Conservation (phyloP, 2,329 filamentous ascomycete genomes). For the Mycogone perniciosa region DNA sequence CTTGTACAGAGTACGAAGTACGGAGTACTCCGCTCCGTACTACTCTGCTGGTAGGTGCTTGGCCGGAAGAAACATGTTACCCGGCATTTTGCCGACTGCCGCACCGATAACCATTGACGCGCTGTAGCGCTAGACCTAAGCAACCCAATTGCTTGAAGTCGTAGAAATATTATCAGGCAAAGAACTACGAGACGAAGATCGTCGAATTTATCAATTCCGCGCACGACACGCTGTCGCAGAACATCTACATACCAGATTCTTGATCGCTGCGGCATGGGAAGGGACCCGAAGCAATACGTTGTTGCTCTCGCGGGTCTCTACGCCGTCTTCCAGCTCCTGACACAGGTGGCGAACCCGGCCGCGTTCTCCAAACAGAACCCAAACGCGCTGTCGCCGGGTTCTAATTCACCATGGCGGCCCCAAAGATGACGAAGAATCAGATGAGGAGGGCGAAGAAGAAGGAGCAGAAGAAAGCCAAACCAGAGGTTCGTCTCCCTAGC, state of each 20-base stretch:
- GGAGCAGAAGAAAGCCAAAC: slow-evolving; percentile 67
- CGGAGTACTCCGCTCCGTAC: too few relatives aligned
- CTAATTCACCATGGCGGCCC: slow-evolving; percentile 47
- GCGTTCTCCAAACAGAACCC: slow-evolving; percentile 21
- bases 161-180: too few relatives aligned
- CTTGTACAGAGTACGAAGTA: too few relatives aligned
- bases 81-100: slow-evolving; percentile 9
- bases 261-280: slow-evolving; percentile 24
- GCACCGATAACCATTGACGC: slow-evolving; percentile 2
- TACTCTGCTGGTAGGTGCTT: background rate
- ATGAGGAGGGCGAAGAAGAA: slow-evolving; percentile 91
- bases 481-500: slow-evolving; percentile 38
- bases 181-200: too few relatives aligned
- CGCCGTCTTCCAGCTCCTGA: slow-evolving; percentile 32
- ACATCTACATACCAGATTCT: background rate
- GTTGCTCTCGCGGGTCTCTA: slow-evolving; percentile 28
- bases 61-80: background rate
- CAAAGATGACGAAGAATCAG: slow-evolving; percentile 89
- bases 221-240: too few relatives aligned
- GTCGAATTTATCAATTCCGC: background rate
- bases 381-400: slow-evolving; percentile 21
- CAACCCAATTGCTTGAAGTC: background rate
- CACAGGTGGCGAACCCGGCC: slow-evolving; percentile 27
- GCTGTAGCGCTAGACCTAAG: background rate
- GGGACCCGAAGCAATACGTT: slow-evolving; percentile 33